Conservation (phyloP, 2,329 filamentous ascomycete species). For the Claviceps paspali region DNA sequence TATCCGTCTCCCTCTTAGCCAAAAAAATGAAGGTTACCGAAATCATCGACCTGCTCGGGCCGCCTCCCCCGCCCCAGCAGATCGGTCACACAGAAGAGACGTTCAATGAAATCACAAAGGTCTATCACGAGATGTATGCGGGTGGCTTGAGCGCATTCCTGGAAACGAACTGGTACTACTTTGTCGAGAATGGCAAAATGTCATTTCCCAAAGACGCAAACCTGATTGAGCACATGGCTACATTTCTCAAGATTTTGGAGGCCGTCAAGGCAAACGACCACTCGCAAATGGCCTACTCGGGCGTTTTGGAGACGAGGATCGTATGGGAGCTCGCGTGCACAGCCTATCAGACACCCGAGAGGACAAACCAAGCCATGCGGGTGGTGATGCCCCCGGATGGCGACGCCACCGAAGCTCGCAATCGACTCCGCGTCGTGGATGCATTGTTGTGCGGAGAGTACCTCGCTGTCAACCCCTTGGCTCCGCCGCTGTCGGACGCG, state of each 20-base stretch:
- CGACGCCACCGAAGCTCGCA: conserved; percentile 47
- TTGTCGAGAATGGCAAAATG: conserved; percentile 27
- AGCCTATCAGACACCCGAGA: conserved; percentile 24
- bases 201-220: conserved; percentile 35
- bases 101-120: conserved; percentile 50
- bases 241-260: conserved; percentile 43
- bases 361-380: conserved; percentile 18
- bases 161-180: conserved; percentile 70
- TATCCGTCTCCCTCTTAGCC: conserved; percentile 13
- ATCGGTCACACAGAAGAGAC: conserved; percentile 35
- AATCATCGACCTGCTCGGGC: conserved; percentile 48
- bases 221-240: conserved; percentile 51
- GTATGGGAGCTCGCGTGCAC: conserved; percentile 45
- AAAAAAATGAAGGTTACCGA: conserved; percentile 56
- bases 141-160: conserved; percentile 60
- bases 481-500: conserved; percentile 30
- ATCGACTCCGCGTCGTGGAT: conserved; percentile 62
- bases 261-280: conserved; percentile 33
- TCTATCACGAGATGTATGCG: conserved; percentile 66
- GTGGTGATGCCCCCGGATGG: conserved; percentile 34
- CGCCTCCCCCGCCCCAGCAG: conserved; percentile 38
- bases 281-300: conserved; percentile 36
- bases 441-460: conserved; percentile 59
- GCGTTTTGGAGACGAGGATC: conserved; percentile 39
- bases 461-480: conserved; percentile 41